Conservation (phyloP, 371 early-diverging fungal species). For the Mucor indicus region DNA sequence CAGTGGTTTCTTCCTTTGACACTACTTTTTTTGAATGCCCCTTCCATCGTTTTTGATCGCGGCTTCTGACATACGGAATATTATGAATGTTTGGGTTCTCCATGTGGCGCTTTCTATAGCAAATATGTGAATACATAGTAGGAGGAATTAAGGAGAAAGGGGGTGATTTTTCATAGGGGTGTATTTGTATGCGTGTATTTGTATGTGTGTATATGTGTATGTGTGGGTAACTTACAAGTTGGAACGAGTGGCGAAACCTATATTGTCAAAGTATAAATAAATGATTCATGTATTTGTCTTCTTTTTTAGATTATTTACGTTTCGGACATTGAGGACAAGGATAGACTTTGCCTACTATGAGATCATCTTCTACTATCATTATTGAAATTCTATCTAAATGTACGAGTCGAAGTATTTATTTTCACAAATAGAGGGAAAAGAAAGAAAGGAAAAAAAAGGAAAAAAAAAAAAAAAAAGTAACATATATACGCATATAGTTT, state of each 20-base stretch:
- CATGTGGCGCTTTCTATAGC: conserved; percentile 28
- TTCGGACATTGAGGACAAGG: conserved; percentile 45
- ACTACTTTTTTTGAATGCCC: conserved; percentile 49
- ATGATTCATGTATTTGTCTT: not conserved
- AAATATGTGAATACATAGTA: not conserved
- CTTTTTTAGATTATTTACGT: conserved; percentile 16
- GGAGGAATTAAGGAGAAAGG: too few relatives aligned
- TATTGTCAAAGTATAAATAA: conserved; percentile 1
- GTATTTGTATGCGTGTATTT: conserved; percentile 5
- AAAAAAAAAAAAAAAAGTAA: not conserved
- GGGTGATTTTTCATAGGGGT: not conserved
- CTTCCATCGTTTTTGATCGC: conserved; percentile 54
- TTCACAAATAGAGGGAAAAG: not conserved
- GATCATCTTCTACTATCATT: conserved; percentile 13
- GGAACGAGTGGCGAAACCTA: conserved; percentile 45
- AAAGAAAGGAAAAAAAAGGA: not conserved
- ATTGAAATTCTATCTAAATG: too few relatives aligned
- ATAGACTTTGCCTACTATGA: conserved; percentile 20
- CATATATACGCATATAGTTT: not conserved
- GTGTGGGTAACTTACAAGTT: conserved; percentile 24
- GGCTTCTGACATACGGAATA: conserved; percentile 47
- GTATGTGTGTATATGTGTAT: not conserved
- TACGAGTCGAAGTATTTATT: not conserved
- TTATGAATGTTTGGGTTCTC: conserved; percentile 34
- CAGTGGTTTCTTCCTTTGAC: conserved; percentile 46